These are phyloP conservation scores for Colletotrichum sublineola DNA, from an alignment of 2,329 filamentous ascomycete species.

Conservation along the genomic window DNA sequence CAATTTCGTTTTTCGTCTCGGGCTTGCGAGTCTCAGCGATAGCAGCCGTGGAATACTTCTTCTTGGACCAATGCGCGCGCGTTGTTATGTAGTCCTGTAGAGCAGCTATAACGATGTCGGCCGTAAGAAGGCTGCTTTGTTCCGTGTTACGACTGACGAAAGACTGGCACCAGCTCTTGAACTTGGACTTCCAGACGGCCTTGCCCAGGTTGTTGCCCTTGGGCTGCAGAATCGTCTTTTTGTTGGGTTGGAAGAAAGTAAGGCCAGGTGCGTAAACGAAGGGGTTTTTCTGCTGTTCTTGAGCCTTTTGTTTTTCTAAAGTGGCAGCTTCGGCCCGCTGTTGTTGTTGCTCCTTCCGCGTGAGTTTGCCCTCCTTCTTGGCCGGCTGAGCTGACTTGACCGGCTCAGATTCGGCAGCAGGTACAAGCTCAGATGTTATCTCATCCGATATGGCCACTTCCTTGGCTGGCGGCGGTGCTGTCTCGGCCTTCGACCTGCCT, in stretches of 20 bases:
- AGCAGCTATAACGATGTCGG: slow-evolving; percentile 26
- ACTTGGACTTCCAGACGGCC: slow-evolving; percentile 49
- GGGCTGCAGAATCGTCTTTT: slow-evolving; percentile 32
- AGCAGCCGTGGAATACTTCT: slow-evolving; percentile 22
- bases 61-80: slow-evolving; percentile 34
- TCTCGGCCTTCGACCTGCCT: slow-evolving; percentile 13
- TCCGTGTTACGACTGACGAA: slow-evolving; percentile 45
- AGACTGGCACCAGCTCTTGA: slow-evolving; percentile 52
- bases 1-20: slow-evolving; percentile 32
- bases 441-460: slow-evolving; percentile 1
- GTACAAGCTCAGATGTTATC: background rate
- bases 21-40: slow-evolving; percentile 28
- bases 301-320: slow-evolving; percentile 25
- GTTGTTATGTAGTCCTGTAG: slow-evolving; percentile 29
- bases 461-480: slow-evolving; percentile 4
- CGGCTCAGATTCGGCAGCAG: slow-evolving; percentile 5
- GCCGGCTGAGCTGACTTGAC: background rate
- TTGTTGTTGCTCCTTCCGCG: slow-evolving; percentile 23
- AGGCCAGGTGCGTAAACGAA: slow-evolving; percentile 29
- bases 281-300: slow-evolving; percentile 11
- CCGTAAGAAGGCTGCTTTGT: slow-evolving; percentile 30
- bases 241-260: slow-evolving; percentile 22
- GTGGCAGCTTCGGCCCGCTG: slow-evolving; percentile 10
- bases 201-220: slow-evolving; percentile 32
- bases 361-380: slow-evolving; percentile 4